Evolutionary conservation across 1,139 yeast species (phyloP), one percentile per base, ranked within the genome.

Genomic region (Saccharomycopsis hybrid): DNA sequence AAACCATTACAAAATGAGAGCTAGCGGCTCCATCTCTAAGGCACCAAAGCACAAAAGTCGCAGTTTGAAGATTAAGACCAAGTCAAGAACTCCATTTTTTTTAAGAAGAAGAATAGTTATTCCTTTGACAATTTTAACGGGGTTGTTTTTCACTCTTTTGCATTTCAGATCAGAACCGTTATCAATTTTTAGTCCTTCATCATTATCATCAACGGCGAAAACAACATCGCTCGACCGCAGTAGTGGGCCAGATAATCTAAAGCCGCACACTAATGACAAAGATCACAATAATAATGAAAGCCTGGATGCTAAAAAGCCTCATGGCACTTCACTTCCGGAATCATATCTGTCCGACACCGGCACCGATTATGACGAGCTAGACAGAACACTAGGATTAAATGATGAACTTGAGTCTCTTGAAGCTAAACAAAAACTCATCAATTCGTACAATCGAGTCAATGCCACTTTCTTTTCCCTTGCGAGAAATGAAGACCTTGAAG

Each of bases 401-500:
- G n/a, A n/a, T n/a, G n/a, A n/a, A n/a, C n/a, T n/a, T n/a, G n/a
- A n/a, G n/a, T n/a, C n/a, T n/a, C n/a, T 42, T 7, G 38, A 7
- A 11, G 11, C n/a, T 9, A 25, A 42, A 11, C 13, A 31, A 11
- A 32, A 31, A 31, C 7, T 8, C 9, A 24, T 36, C 18, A 24
- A 32, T 28, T 9, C 39, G 39, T 52, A 48, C 30, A 41, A 43
- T 13, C 67, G 68, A 52, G 75, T 72, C 38, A 77, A 74, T 57
- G 85, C 82, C 5, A 76, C 84, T 2, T 75, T 80, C 57, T 80
- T 78, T 25, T 70, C 80, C 0, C 67, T 78, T 57, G 82, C 80
- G 3, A 67, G 84, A 62, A 78, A 80, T 60, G 59, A 63, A 2
- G 85, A 80, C 60, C 60, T 79, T 43, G 68, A 65, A 56, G 69